Percentiles rank a stretch among this genome's conserved stretches.
These are phyloP conservation scores for Talaromyces sp. DNA, from an alignment of 2,329 filamentous ascomycete genomes.

Conservation along the genomic window DNA sequence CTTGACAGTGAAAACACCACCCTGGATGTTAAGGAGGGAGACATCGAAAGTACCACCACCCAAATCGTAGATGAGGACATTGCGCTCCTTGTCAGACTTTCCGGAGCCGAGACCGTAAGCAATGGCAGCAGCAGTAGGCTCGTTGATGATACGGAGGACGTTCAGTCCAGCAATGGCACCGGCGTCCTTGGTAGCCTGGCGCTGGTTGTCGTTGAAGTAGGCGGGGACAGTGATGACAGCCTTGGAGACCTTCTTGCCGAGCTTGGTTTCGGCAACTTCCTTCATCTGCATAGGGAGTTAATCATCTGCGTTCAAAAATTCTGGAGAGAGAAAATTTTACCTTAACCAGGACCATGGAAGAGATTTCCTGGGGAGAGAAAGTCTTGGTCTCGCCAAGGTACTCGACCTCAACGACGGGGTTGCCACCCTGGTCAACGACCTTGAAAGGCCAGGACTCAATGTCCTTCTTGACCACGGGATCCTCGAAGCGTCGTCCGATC, in stretches of 20 bases:
- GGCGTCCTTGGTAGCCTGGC: constrained; percentile 98
- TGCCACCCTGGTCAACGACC: constrained; percentile 82
- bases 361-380: constrained; percentile 98
- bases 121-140: constrained; percentile 96
- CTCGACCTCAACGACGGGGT: constrained; percentile 89
- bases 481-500: constrained; percentile 92
- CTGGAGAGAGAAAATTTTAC: constrained; percentile 44
- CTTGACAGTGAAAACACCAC: constrained; percentile 98
- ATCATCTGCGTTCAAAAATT: no score
- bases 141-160: constrained; percentile 99
- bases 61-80: constrained; percentile 99
- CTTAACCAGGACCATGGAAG: constrained; percentile 97
- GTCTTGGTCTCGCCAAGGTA: constrained; percentile 92
- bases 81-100: constrained; percentile 96
- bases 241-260: constrained; percentile 98
- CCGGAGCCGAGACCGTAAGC: constrained; percentile 94
- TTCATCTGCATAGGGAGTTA: constrained; percentile 67
- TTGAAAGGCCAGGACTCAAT: constrained; percentile 99
- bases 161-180: constrained; percentile 96
- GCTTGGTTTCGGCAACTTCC: constrained; percentile 96
- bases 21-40: constrained; percentile 96
- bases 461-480: constrained; percentile 97
- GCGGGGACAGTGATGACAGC: constrained; percentile 97
- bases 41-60: constrained; percentile 99
- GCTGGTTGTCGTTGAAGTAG: constrained; percentile 99